Conservation (phyloP, 1,284 basidiomycete species). For the Boletus austroedulis region DNA sequence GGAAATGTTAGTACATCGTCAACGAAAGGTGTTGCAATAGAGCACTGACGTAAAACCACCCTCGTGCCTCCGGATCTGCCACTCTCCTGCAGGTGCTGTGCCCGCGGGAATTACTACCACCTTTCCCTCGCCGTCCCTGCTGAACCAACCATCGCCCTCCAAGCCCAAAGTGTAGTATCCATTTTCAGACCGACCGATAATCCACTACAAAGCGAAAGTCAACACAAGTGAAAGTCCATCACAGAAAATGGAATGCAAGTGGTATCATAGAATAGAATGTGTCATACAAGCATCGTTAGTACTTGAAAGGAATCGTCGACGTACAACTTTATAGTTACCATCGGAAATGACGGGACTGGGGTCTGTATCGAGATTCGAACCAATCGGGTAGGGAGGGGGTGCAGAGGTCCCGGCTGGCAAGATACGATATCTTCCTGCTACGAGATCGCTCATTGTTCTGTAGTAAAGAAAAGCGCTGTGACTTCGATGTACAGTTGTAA, state of each 20-base stretch:
- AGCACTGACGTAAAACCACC: no score
- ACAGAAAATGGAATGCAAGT: no score
- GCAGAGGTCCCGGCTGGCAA: not conserved
- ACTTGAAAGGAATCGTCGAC: not conserved
- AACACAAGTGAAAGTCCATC: not conserved
- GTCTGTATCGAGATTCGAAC: not conserved
- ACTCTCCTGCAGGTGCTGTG: not conserved
- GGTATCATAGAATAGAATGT: no score
- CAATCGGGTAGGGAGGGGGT: not conserved
- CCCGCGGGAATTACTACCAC: not conserved
- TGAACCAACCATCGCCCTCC: not conserved
- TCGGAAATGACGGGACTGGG: not conserved
- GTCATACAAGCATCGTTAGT: no score
- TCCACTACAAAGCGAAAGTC: not conserved
- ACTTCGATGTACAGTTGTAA: not conserved
- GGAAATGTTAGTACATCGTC: no score
- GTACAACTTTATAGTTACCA: not conserved
- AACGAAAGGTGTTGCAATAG: no score
- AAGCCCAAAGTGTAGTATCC: not conserved
- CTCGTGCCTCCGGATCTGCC: no score
- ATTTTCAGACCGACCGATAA: not conserved
- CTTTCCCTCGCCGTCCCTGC: not conserved
- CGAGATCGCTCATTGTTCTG: not conserved
- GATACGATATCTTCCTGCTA: not conserved
- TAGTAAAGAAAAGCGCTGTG: not conserved